A percentile compares a stretch with the other conserved stretches of the same genome.
Conservation (phyloP, 352 stramenopile genomes). For the Globisporangium apiculatum region DNA sequence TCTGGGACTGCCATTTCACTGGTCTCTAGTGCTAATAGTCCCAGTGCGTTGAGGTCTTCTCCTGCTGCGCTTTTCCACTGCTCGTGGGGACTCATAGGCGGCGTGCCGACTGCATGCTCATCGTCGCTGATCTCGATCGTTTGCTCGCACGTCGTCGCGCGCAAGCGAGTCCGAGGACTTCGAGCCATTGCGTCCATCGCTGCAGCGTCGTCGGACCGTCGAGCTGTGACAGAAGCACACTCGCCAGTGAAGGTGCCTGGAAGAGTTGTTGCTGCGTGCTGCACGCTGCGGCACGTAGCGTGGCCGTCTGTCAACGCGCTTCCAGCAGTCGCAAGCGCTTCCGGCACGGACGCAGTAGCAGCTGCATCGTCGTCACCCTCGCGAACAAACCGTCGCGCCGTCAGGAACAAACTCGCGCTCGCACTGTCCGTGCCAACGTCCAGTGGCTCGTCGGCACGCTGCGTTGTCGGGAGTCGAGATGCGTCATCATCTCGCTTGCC, state of each 20-base stretch:
- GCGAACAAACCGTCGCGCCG: constrained; percentile 2
- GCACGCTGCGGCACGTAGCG: neutral
- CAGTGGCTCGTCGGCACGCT: too few species aligned
- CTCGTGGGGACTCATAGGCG: neutral
- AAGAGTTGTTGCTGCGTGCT: neutral
- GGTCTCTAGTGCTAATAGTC: too few species aligned
- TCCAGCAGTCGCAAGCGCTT: neutral
- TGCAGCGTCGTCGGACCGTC: neutral
- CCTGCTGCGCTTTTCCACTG: too few species aligned
- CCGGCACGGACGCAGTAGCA: too few species aligned
- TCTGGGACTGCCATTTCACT: too few species aligned
- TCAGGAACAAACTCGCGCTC: constrained; percentile 3
- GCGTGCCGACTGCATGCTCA: neutral
- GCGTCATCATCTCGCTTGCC: neutral
- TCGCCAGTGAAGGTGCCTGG: neutral
- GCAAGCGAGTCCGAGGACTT: neutral
- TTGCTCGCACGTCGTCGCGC: neutral
- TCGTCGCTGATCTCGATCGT: neutral
- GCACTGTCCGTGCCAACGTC: neutral
- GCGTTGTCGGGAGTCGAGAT: too few species aligned
- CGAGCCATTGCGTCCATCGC: neutral
- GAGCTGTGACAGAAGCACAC: neutral
- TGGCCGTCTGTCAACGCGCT: neutral
- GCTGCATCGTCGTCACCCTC: neutral
- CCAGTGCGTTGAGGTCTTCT: too few species aligned